Conservation (phyloP, 495 filamentous ascomycete genomes). For the Daldinia caldariorum region DNA sequence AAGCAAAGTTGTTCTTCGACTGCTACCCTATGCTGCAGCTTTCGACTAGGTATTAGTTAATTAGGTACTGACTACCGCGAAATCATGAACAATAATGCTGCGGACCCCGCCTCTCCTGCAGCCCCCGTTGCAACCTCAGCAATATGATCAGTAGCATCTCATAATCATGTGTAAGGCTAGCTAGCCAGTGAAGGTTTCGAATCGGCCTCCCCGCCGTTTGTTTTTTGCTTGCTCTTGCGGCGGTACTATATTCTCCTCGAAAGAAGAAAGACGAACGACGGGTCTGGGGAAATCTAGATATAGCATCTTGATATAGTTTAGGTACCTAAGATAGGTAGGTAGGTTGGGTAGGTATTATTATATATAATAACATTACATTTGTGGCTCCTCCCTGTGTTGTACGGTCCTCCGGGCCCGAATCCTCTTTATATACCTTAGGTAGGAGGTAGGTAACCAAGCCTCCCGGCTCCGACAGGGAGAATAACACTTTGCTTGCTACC, state of each 20-base stretch:
- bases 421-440: background rate
- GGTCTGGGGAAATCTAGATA: background rate
- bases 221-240: background rate
- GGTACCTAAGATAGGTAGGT: no score
- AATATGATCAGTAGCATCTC: slow-evolving; percentile 13
- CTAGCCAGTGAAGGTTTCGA: slow-evolving; percentile 3
- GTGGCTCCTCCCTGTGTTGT: no score
- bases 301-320: background rate
- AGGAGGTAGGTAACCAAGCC: background rate
- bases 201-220: background rate
- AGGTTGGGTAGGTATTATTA: no score
- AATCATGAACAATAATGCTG: slow-evolving; percentile 30
- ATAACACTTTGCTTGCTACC: background rate
- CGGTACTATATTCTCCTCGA: background rate
- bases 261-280: background rate
- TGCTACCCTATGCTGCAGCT: slow-evolving; percentile 18
- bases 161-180: slow-evolving; percentile 1
- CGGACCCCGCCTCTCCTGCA: slow-evolving; percentile 38
- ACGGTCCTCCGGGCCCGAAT: background rate
- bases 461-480: slow-evolving; percentile 13
- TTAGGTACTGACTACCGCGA: background rate
- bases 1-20: background rate
- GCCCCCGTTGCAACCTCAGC: slow-evolving; percentile 29
- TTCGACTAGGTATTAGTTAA: background rate
- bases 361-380: no score